A percentile compares a stretch with the other conserved stretches of the same genome.
Evolutionary conservation across 164 flowering plant genomes (phyloP).

Genomic region (Liquidambar formosana): DNA sequence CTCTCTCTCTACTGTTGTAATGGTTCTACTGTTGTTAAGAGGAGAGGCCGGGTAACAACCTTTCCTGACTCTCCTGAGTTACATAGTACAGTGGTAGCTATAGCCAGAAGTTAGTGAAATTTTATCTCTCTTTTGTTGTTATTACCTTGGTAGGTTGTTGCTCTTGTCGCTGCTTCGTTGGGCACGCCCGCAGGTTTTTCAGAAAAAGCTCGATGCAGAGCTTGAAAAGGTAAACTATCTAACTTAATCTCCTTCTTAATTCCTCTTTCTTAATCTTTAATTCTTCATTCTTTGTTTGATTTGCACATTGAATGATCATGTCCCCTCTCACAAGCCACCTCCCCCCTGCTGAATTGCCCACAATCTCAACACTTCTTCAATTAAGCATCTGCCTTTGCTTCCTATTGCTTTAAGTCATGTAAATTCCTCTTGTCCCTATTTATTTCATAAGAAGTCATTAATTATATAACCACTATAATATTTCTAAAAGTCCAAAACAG

Average conservation of each 20-base stretch:
- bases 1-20: background rate
- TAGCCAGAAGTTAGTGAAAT: slow-evolving; percentile 16
- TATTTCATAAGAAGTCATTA: too few relatives aligned
- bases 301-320: too few relatives aligned
- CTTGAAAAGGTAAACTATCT: slow-evolving; percentile 36
- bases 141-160: slow-evolving; percentile 37
- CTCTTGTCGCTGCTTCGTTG: slow-evolving; percentile 50
- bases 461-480: too few relatives aligned
- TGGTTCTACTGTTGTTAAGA: too few relatives aligned
- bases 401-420: too few relatives aligned
- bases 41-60: slow-evolving; percentile 11
- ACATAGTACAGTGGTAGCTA: slow-evolving; percentile 1
- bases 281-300: background rate
- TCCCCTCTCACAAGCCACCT: too few relatives aligned
- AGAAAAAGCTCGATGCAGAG: slow-evolving; percentile 27
- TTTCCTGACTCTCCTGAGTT: slow-evolving; percentile 7
- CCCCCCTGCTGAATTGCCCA: too few relatives aligned
- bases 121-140: slow-evolving; percentile 18
- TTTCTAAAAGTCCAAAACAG: too few relatives aligned
- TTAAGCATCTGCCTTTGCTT: too few relatives aligned
- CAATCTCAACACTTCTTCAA: too few relatives aligned
- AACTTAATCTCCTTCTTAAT: background rate
- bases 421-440: too few relatives aligned
- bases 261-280: background rate
- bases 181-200: slow-evolving; percentile 44